phyloP scores from a whole-genome alignment of 805 yeast species.

The Isabelozyma heimii region DNA sequence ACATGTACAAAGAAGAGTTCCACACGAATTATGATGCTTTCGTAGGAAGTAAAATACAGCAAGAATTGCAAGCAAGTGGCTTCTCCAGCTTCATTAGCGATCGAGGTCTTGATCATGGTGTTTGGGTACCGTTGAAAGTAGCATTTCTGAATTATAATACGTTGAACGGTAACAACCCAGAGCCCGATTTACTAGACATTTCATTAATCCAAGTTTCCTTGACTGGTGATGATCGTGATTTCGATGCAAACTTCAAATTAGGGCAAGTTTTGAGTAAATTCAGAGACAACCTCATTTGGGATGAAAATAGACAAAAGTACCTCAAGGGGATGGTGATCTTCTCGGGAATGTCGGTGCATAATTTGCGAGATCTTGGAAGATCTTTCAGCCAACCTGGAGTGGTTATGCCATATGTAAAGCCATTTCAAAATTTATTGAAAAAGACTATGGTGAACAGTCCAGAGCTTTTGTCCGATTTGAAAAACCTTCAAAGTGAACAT shows the following conservation, averaged over 20 bases:
- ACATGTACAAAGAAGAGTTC: slow-evolving; percentile 63
- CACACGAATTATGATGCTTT: slow-evolving; percentile 44
- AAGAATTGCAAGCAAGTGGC: slow-evolving; percentile 40
- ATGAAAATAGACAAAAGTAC: slow-evolving; percentile 19
- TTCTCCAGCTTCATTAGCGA: slow-evolving; percentile 41
- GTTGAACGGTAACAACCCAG: slow-evolving; percentile 22
- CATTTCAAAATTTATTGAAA: slow-evolving; percentile 50
- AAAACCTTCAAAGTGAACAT: slow-evolving; percentile 28
- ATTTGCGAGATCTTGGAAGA: slow-evolving; percentile 52
- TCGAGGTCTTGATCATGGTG: slow-evolving; percentile 83
- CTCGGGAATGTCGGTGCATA: slow-evolving; percentile 83
- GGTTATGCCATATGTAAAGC: slow-evolving; percentile 46
- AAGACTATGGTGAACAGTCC: slow-evolving; percentile 31
- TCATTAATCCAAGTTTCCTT: slow-evolving; percentile 53
- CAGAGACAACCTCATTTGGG: slow-evolving; percentile 41
- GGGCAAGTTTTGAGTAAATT: slow-evolving; percentile 55
- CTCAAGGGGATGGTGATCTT: slow-evolving; percentile 48
- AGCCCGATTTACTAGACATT: slow-evolving; percentile 38
- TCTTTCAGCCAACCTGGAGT: slow-evolving; percentile 11
- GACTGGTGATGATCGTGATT: slow-evolving; percentile 34
- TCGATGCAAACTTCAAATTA: slow-evolving; percentile 45
- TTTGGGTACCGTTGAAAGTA: slow-evolving; percentile 76
- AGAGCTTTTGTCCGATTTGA: slow-evolving; percentile 34
- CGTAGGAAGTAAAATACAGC: slow-evolving; percentile 45
- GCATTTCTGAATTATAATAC: slow-evolving; percentile 49